Evolutionary conservation across 1,139 yeast species (phyloP).

Genomic region (Pichia sp.): DNA sequence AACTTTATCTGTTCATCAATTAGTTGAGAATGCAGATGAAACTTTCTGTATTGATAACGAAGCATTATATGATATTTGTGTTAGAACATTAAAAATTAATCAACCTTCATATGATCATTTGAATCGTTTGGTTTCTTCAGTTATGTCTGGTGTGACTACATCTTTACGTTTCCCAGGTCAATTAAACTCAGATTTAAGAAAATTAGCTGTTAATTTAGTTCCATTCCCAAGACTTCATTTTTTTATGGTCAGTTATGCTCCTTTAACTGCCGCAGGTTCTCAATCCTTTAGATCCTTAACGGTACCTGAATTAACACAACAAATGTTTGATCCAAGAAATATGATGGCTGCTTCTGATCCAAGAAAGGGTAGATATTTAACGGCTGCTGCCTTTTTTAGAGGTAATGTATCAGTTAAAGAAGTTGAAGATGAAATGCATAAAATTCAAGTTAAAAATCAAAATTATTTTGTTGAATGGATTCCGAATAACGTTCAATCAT

Average conservation of each 20-base stretch:
- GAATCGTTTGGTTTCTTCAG: constrained; percentile 77
- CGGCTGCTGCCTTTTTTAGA: constrained; percentile 92
- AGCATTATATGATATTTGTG: constrained; percentile 85
- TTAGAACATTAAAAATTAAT: constrained; percentile 70
- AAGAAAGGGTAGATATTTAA: constrained; percentile 80
- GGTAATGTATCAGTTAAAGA: constrained; percentile 90
- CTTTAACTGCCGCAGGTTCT: constrained; percentile 73
- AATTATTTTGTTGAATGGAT: constrained; percentile 92
- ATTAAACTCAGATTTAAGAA: constrained; percentile 84
- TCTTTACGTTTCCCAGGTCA: constrained; percentile 93
- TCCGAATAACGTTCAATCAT: constrained; percentile 93
- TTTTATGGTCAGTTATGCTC: constrained; percentile 93
- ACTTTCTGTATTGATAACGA: constrained; percentile 94
- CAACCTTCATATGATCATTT: constrained; percentile 76
- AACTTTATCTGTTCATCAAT: constrained; percentile 84
- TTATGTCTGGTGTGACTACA: constrained; percentile 89
- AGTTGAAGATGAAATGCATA: constrained; percentile 89
- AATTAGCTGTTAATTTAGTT: constrained; percentile 85
- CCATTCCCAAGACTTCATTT: constrained; percentile 94
- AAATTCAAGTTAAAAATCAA: constrained; percentile 75
- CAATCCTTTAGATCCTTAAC: constrained; percentile 77
- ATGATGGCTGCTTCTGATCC: constrained; percentile 97
- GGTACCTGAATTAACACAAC: constrained; percentile 89
- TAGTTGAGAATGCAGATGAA: constrained; percentile 85
- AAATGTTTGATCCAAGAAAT: constrained; percentile 84